Evolutionary conservation across 1,284 basidiomycete species (phyloP).

Genomic region (Papiliotrema fonsecae): DNA sequence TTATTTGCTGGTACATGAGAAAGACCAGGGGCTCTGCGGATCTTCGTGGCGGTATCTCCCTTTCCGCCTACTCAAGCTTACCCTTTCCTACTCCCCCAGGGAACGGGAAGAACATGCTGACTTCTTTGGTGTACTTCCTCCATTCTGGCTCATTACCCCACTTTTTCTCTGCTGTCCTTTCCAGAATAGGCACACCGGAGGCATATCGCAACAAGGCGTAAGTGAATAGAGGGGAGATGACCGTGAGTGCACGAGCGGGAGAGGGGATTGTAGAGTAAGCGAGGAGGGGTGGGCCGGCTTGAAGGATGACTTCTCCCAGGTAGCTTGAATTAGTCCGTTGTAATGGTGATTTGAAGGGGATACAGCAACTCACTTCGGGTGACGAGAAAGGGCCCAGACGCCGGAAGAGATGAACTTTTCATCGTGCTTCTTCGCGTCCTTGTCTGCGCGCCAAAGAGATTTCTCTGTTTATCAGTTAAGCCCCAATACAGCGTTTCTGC

Average conservation of each 20-base stretch:
- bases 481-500: not conserved
- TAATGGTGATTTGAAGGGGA: not conserved
- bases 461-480: conserved; percentile 52
- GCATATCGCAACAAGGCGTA: conserved; percentile 59
- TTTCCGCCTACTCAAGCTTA: conserved; percentile 6
- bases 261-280: conserved; percentile 52
- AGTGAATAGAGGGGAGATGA: conserved; percentile 63
- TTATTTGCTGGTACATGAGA: too few species aligned
- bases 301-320: conserved; percentile 69
- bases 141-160: conserved; percentile 62
- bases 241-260: conserved; percentile 10
- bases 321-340: conserved; percentile 53
- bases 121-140: conserved; percentile 58
- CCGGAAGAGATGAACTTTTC: conserved; percentile 69
- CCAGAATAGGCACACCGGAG: conserved; percentile 64
- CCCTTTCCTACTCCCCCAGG: conserved; percentile 29
- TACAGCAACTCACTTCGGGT: conserved; percentile 61
- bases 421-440: conserved; percentile 64
- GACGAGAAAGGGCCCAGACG: conserved; percentile 65
- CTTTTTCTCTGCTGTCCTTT: conserved; percentile 61
- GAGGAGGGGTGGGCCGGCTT: conserved; percentile 65
- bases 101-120: conserved; percentile 27
- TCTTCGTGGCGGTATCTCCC: not conserved
- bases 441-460: conserved; percentile 59
- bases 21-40: too few species aligned